Evolutionary conservation across 345 rosid species (phyloP).

Genomic region (rapeseed (Brassica napus)): DNA sequence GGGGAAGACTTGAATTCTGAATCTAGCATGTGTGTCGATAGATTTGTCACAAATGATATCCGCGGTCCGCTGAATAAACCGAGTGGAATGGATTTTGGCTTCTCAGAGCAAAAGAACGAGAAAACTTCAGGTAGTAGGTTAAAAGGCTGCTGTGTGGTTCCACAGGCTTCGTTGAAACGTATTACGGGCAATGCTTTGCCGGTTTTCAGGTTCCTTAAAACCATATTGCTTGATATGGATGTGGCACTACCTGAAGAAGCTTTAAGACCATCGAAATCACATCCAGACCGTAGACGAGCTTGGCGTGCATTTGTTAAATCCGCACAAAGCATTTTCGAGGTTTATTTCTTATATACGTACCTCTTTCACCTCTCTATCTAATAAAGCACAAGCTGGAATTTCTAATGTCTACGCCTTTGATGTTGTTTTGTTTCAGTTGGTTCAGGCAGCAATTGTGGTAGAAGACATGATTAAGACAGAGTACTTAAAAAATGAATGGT

Average conservation of each 20-base stretch:
- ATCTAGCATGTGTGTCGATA: slow-evolving; percentile 33
- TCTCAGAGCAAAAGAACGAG: slow-evolving; percentile 49
- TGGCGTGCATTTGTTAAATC: slow-evolving; percentile 87
- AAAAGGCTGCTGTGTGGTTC: slow-evolving; percentile 61
- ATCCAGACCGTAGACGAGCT: slow-evolving; percentile 61
- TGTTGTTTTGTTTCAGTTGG: slow-evolving; percentile 62
- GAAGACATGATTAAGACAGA: slow-evolving; percentile 88
- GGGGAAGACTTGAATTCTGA: slow-evolving; percentile 35
- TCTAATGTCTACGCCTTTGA: not conserved
- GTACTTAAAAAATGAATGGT: slow-evolving; percentile 85
- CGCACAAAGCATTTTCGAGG: slow-evolving; percentile 83
- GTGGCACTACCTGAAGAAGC: slow-evolving; percentile 81
- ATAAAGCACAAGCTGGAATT: not conserved
- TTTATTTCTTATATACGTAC: slow-evolving; percentile 28
- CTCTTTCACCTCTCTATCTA: not conserved
- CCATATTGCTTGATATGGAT: slow-evolving; percentile 87
- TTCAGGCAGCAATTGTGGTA: slow-evolving; percentile 76
- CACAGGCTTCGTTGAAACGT: slow-evolving; percentile 73
- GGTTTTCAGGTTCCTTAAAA: slow-evolving; percentile 61
- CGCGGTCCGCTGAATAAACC: slow-evolving; percentile 28
- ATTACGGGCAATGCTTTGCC: slow-evolving; percentile 56
- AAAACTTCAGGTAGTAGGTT: slow-evolving; percentile 39
- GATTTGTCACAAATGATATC: slow-evolving; percentile 38
- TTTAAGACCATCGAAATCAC: slow-evolving; percentile 66
- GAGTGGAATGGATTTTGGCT: slow-evolving; percentile 38